Conservation (phyloP, 2,329 filamentous ascomycete genomes). For the Calonectria fujianensis region DNA sequence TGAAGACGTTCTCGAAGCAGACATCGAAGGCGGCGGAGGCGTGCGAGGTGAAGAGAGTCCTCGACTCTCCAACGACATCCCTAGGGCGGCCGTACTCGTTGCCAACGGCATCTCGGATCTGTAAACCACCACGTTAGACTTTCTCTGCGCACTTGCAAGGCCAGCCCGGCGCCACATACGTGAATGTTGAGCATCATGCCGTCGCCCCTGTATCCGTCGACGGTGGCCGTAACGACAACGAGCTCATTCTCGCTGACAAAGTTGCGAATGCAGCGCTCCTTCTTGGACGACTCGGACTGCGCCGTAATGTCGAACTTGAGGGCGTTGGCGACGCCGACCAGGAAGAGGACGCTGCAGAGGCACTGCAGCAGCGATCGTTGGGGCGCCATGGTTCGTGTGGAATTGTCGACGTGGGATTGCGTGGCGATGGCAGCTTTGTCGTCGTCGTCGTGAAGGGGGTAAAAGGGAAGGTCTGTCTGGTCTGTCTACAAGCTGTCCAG, state of each 20-base stretch:
- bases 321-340: constrained; percentile 75
- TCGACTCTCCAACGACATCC: constrained; percentile 92
- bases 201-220: constrained; percentile 91
- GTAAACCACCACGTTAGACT: constrained; percentile 41
- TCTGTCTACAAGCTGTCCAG: constrained; percentile 16
- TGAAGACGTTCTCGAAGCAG: constrained; percentile 92
- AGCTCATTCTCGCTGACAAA: constrained; percentile 94
- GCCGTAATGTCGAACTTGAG: constrained; percentile 96
- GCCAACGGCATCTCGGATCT: constrained; percentile 96
- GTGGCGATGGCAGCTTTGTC: constrained; percentile 30
- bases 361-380: constrained; percentile 73
- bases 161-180: constrained; percentile 71
- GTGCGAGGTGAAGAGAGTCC: constrained; percentile 95
- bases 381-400: constrained; percentile 66
- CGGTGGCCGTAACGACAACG: constrained; percentile 94
- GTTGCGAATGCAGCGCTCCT: constrained; percentile 95
- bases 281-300: constrained; percentile 74
- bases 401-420: constrained; percentile 28
- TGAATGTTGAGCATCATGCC: constrained; percentile 96
- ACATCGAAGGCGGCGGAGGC: constrained; percentile 95
- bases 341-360: constrained; percentile 74
- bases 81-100: constrained; percentile 96
- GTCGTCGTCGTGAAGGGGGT: constrained; percentile 32
- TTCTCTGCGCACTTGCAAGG: constrained; percentile 4
- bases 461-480: constrained; percentile 42